phyloP scores from a whole-genome alignment of 2,329 filamentous ascomycete species.

The Sclerotiophoma versabilis region DNA sequence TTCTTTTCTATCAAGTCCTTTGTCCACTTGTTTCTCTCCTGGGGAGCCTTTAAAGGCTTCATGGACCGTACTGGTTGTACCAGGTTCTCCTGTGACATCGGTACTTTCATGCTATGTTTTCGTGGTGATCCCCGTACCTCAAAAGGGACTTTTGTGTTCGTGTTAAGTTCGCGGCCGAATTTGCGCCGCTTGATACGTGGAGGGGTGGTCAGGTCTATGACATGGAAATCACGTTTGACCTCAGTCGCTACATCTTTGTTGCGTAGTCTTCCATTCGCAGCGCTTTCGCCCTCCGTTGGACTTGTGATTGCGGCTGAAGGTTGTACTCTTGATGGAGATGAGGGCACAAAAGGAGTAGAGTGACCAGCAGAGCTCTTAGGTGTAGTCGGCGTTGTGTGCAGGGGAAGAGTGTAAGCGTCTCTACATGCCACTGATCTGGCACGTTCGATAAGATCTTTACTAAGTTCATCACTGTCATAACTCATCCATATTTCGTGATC shows the following conservation, averaged over 20 bases:
- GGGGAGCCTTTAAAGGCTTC: not conserved
- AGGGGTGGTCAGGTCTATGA: not conserved
- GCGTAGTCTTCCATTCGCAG: not conserved
- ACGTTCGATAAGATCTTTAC: not conserved
- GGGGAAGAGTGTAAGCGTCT: not conserved
- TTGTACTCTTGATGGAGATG: too few relatives aligned
- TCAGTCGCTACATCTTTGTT: not conserved
- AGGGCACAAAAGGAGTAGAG: not conserved
- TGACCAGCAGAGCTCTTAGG: not conserved
- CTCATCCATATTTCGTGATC: not conserved
- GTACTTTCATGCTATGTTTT: not conserved
- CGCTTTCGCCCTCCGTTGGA: too few relatives aligned
- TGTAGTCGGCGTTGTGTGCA: not conserved
- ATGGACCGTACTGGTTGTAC: not conserved
- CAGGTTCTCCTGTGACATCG: not conserved
- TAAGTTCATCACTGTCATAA: not conserved
- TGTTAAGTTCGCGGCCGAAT: slow-evolving; percentile 7
- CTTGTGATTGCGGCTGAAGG: not conserved
- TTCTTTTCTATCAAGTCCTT: not conserved
- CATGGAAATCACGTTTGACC: not conserved
- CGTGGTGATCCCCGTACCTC: not conserved
- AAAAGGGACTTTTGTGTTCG: not conserved
- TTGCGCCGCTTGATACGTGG: not conserved
- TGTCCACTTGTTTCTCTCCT: not conserved
- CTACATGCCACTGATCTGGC: too few relatives aligned